Evolutionary conservation across 495 filamentous ascomycete genomes (phyloP), one percentile per base, ranked within the genome.

Genomic region (Margaritispora aquatica): DNA sequence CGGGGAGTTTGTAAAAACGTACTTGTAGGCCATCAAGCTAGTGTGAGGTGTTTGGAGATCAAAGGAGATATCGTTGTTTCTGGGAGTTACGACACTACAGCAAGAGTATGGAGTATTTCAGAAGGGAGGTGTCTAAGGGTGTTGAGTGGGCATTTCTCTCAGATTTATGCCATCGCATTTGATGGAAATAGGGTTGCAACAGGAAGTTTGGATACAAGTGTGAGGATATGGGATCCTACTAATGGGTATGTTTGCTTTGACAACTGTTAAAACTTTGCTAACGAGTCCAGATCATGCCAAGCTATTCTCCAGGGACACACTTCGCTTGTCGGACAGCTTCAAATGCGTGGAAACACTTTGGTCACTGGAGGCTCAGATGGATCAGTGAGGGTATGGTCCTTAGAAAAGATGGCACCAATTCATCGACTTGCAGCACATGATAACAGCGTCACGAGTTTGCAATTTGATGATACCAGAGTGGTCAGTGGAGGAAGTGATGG

Each of bases 101-200:
- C 94, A 13, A 89, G 90, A 62, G 92, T 98, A 49, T 98, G 94
- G 94, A 96, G 89, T 66, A 97, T 98, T 24, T 90, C 88, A 1
- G 88, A 96, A 70, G 95, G 94, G 10, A 83, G 89, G 62, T 97
- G 93, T 69, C 74, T 97, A 27, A 82, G 92, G 31, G 96, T 90
- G 3, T 77, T 98, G 23, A 84, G 82, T n/a, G 94, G 94, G 0
- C 94, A 98, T 74, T 97, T 96, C 74, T 97, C 94, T 70, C 94
- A 98, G 66, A 98, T 98, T 55, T 98, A 98, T 67, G 95, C 94
- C 11, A 96, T 98, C 67, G 93, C 94, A 0, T 98, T 96, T 70
- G 94, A 98, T 69, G 94, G 94, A 20, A 80, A 81, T 51, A 81
- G 91, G 54, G 93, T 98, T 50, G 93, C 93, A n/a, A 98, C 94